Percentiles rank a stretch among this genome's conserved stretches.
phyloP scores from a whole-genome alignment of 2,329 filamentous ascomycete species.

The Sclerotinia nivalis region DNA sequence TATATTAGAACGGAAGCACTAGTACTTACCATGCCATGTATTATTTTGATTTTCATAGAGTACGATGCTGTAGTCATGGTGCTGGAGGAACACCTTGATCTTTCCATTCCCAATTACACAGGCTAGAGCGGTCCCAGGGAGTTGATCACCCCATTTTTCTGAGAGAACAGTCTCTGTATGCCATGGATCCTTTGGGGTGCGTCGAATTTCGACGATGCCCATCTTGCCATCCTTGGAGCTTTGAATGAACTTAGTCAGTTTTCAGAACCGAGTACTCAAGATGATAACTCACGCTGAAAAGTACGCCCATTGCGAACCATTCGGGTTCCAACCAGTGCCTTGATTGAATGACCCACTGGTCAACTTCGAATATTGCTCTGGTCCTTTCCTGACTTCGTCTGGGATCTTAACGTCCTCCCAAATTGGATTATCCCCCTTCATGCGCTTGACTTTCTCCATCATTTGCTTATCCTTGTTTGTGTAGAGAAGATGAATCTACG shows the following conservation, averaged over 20 bases:
- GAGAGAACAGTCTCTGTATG: constrained; percentile 9
- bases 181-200: constrained; percentile 19
- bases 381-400: constrained; percentile 13
- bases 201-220: constrained; percentile 17
- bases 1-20: not conserved
- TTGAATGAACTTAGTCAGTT: not conserved
- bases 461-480: not conserved
- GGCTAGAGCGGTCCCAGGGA: constrained; percentile 5
- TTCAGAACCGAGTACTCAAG: not conserved
- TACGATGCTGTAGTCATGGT: constrained; percentile 15
- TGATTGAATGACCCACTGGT: constrained; percentile 2
- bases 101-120: not conserved
- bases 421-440: constrained; percentile 9
- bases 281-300: constrained; percentile 10
- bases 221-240: constrained; percentile 3
- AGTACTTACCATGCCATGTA: constrained; percentile 7
- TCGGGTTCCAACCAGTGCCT: constrained; percentile 9
- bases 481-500: constrained; percentile 22
- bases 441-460: constrained; percentile 18
- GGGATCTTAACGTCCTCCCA: constrained; percentile 15
- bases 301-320: constrained; percentile 19
- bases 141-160: constrained; percentile 4
- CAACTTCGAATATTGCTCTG: constrained; percentile 19
- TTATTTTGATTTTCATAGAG: not conserved
- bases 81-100: constrained; percentile 15